Percentiles rank a stretch among this genome's conserved stretches.
phyloP scores from a whole-genome alignment of 345 rosid genomes.

The Populus deltoides region DNA sequence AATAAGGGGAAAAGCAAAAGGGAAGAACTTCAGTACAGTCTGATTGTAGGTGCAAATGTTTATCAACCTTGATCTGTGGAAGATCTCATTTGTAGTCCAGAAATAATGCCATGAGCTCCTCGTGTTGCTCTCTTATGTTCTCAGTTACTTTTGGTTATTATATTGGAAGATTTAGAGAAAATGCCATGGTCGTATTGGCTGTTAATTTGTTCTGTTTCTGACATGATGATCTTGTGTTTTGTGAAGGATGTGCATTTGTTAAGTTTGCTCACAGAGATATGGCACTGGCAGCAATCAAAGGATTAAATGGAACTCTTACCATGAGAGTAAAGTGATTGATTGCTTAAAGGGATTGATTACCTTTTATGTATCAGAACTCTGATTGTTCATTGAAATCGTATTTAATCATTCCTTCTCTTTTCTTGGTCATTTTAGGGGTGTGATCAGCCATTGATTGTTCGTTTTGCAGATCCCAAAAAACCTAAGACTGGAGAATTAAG shows the following conservation, averaged over 20 bases:
- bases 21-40: not conserved
- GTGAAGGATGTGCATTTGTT: conserved; percentile 78
- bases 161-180: not conserved
- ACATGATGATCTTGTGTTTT: conserved; percentile 19
- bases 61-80: not conserved
- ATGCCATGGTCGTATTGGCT: not conserved
- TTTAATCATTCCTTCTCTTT: conserved; percentile 2
- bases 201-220: conserved; percentile 16
- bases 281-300: conserved; percentile 84
- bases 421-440: conserved; percentile 54
- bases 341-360: conserved; percentile 6
- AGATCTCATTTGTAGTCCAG: not conserved
- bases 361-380: not conserved
- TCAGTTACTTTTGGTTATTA: not conserved
- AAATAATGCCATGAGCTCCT: not conserved
- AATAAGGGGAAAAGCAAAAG: not conserved
- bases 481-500: conserved; percentile 66
- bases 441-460: conserved; percentile 72
- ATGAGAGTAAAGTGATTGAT: conserved; percentile 55
- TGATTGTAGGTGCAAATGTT: not conserved
- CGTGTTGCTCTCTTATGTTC: not conserved
- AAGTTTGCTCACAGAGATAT: conserved; percentile 67
- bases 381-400: conserved; percentile 16
- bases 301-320: conserved; percentile 63
- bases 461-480: conserved; percentile 78